These are phyloP conservation scores for Scutellaria galericulata DNA, from an alignment of 257 asterid genomes.

Conservation along the genomic window DNA sequence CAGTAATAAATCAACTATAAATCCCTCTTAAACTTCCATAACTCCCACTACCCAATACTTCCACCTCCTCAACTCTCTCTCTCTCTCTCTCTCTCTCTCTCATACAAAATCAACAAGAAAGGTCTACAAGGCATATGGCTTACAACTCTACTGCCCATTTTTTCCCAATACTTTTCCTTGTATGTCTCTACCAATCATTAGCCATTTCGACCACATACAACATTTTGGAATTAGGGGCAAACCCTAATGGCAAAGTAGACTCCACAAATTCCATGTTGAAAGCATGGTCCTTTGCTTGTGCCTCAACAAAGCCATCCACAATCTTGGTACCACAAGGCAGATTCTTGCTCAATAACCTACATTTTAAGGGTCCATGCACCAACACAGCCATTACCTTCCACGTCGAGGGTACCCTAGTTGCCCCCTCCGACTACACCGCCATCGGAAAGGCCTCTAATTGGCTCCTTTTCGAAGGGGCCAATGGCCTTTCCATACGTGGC, in stretches of 20 bases:
- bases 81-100: background rate
- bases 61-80: background rate
- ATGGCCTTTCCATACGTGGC: conserved; percentile 53
- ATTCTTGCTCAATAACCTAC: conserved; percentile 39
- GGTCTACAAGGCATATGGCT: conserved; percentile 28
- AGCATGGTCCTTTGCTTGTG: conserved; percentile 71
- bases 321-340: conserved; percentile 60
- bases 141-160: conserved; percentile 19
- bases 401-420: conserved; percentile 55
- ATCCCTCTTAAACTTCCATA: conserved; percentile 36
- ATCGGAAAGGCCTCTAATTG: conserved; percentile 43
- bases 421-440: conserved; percentile 54
- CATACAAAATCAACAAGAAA: conserved; percentile 6
- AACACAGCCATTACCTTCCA: conserved; percentile 42
- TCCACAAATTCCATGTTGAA: conserved; percentile 45
- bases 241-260: conserved; percentile 49
- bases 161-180: conserved; percentile 32
- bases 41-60: conserved; percentile 28
- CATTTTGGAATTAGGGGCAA: conserved; percentile 53
- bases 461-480: conserved; percentile 51
- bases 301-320: conserved; percentile 43
- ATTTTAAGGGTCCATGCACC: conserved; percentile 56
- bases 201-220: conserved; percentile 38
- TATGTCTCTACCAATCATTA: conserved; percentile 23
- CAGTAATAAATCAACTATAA: conserved; percentile 40